phyloP scores from a whole-genome alignment of 768 basidiomycete genomes.

The Gymnopilus junonius region DNA sequence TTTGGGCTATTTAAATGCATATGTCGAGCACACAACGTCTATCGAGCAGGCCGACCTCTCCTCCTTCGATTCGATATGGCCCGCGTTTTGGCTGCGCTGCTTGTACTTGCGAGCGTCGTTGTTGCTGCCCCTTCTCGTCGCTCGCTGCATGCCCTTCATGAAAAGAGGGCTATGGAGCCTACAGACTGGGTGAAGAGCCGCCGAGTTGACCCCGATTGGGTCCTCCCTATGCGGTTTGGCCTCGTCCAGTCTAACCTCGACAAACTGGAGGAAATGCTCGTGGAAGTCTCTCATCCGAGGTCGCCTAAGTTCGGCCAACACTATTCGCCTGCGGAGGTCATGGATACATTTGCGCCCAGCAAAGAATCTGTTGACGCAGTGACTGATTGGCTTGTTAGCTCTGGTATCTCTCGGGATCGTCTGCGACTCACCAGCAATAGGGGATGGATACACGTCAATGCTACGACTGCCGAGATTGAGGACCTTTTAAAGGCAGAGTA shows the following conservation, averaged over 20 bases:
- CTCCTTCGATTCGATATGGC: constrained; percentile 7
- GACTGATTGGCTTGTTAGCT: constrained; percentile 45
- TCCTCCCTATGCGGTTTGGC: constrained; percentile 54
- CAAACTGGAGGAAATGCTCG: constrained; percentile 47
- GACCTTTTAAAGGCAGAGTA: constrained; percentile 47
- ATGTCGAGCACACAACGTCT: neutral
- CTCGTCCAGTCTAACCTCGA: constrained; percentile 50
- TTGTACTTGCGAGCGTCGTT: constrained; percentile 10
- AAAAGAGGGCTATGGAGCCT: constrained; percentile 32
- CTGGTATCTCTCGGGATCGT: constrained; percentile 42
- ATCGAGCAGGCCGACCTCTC: neutral
- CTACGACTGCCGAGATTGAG: constrained; percentile 45
- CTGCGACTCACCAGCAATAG: constrained; percentile 42
- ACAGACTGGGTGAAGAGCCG: constrained; percentile 28
- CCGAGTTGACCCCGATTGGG: constrained; percentile 26
- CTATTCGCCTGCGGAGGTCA: constrained; percentile 46
- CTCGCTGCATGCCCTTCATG: constrained; percentile 32
- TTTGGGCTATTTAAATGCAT: constrained; percentile 10
- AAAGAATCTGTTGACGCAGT: constrained; percentile 45
- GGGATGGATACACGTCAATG: constrained; percentile 46
- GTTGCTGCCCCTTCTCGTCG: constrained; percentile 25
- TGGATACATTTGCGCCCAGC: constrained; percentile 29
- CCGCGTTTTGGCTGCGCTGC: constrained; percentile 3
- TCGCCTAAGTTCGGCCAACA: constrained; percentile 54
- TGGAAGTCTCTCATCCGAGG: constrained; percentile 51